Conservation (phyloP, 352 stramenopile genomes). For the Elongisporangium undulatum region DNA sequence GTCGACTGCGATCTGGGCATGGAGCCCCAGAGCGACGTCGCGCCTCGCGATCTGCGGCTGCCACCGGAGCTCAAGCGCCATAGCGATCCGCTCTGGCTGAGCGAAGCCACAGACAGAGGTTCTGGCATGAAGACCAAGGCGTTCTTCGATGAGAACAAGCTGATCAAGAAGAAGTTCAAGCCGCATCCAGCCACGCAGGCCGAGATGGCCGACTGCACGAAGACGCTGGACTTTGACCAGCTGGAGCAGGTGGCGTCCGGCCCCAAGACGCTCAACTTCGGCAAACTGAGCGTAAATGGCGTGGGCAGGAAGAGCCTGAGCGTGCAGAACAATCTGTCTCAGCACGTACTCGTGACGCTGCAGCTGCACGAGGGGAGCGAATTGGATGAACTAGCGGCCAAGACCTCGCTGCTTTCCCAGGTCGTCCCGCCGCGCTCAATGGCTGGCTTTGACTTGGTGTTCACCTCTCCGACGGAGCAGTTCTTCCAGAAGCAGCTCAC, state of each 20-base stretch:
- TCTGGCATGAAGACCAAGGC: constrained; percentile 28
- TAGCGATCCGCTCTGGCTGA: constrained; percentile 69
- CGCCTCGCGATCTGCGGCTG: constrained; percentile 37
- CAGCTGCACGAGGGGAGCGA: constrained; percentile 29
- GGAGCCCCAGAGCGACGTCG: constrained; percentile 43
- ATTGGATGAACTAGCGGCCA: constrained; percentile 53
- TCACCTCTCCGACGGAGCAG: constrained; percentile 68
- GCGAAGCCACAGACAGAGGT: constrained; percentile 12
- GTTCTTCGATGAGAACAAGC: constrained; percentile 84
- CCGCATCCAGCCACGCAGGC: constrained; percentile 80
- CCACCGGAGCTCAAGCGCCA: constrained; percentile 25
- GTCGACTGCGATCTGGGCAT: constrained; percentile 28
- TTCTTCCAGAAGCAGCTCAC: constrained; percentile 83
- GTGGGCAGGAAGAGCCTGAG: constrained; percentile 73
- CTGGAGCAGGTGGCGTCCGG: constrained; percentile 61
- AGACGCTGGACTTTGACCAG: constrained; percentile 67
- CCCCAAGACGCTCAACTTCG: constrained; percentile 90
- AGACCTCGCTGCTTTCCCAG: constrained; percentile 62
- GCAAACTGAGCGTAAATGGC: constrained; percentile 86
- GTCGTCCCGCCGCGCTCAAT: constrained; percentile 75
- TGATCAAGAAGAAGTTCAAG: constrained; percentile 94
- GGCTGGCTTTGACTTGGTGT: constrained; percentile 90
- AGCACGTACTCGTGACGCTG: constrained; percentile 79
- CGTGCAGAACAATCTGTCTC: constrained; percentile 85
- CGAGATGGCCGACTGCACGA: constrained; percentile 83